Evolutionary conservation across 345 rosid genomes (phyloP).

Genomic region (Cardamine occulta): DNA sequence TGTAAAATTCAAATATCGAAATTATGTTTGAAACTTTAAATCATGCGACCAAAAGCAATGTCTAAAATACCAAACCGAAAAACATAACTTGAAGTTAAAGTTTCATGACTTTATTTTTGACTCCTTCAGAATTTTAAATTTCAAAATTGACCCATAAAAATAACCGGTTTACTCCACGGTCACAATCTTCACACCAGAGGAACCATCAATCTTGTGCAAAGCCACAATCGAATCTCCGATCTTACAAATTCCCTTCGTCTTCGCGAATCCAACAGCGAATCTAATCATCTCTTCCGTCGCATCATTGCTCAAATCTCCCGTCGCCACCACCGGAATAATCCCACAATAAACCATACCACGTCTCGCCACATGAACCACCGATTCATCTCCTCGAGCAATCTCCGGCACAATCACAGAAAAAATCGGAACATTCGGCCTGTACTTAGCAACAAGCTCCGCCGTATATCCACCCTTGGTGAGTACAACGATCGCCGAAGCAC

Average conservation of each 20-base stretch:
- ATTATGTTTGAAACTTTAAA: too few relatives aligned
- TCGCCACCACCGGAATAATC: slow-evolving; percentile 64
- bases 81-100: background rate
- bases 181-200: slow-evolving; percentile 17
- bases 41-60: background rate
- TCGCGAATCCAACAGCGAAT: slow-evolving; percentile 66
- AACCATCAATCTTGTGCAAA: slow-evolving; percentile 16
- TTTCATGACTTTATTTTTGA: background rate
- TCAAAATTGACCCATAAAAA: background rate
- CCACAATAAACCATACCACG: slow-evolving; percentile 75
- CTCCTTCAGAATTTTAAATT: background rate
- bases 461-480: slow-evolving; percentile 75
- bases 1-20: too few relatives aligned
- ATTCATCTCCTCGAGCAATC: slow-evolving; percentile 43
- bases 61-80: too few relatives aligned
- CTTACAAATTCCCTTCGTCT: slow-evolving; percentile 55
- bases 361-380: slow-evolving; percentile 67
- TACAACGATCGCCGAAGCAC: slow-evolving; percentile 73
- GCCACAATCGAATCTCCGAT: slow-evolving; percentile 68
- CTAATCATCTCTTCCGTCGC: slow-evolving; percentile 57
- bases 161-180: background rate
- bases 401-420: slow-evolving; percentile 73
- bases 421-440: slow-evolving; percentile 79
- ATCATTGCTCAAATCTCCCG: slow-evolving; percentile 57
- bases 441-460: slow-evolving; percentile 79